Evolutionary conservation across 1,139 yeast species (phyloP).

Genomic region (Kodamaea sp.): DNA sequence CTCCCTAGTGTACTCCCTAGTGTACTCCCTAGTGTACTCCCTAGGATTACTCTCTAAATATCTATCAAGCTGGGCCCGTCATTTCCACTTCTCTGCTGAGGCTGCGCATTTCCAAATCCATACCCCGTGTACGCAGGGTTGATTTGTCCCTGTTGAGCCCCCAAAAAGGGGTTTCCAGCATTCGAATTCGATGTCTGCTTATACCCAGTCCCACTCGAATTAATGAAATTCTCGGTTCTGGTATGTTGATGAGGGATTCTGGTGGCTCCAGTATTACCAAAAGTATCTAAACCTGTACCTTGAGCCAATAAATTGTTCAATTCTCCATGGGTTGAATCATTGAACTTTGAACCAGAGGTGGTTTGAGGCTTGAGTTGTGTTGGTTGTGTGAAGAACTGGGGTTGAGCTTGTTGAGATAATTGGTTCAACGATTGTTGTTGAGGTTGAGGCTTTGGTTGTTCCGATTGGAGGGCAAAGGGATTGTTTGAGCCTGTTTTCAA

Average conservation of each 20-base stretch:
- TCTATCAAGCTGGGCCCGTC: constrained; percentile 51
- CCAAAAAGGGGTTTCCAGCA: constrained; percentile 72
- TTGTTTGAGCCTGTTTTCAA: constrained; percentile 82
- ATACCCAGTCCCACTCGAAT: constrained; percentile 84
- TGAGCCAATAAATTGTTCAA: constrained; percentile 74
- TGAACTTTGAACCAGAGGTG: constrained; percentile 38
- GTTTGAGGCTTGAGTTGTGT: constrained; percentile 26
- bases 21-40: neutral
- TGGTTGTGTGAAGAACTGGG: constrained; percentile 21
- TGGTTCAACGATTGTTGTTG: constrained; percentile 18
- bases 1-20: neutral
- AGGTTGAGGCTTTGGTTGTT: constrained; percentile 17
- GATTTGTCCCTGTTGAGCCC: constrained; percentile 30
- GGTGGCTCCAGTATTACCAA: constrained; percentile 87
- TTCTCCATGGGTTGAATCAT: constrained; percentile 59
- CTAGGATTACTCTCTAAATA: constrained; percentile 24
- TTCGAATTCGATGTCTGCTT: constrained; percentile 46
- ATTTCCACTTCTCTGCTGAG: constrained; percentile 29
- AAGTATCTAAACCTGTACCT: constrained; percentile 93
- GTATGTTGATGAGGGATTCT: constrained; percentile 95
- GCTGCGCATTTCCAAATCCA: constrained; percentile 78
- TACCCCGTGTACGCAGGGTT: constrained; percentile 72
- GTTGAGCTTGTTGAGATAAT: constrained; percentile 22
- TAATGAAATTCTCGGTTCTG: constrained; percentile 71
- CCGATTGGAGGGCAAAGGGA: constrained; percentile 68